Percentiles rank a stretch among this genome's conserved stretches.
Conservation (phyloP, 495 filamentous ascomycete species). For the Paragyromitra xinjiangensis region DNA sequence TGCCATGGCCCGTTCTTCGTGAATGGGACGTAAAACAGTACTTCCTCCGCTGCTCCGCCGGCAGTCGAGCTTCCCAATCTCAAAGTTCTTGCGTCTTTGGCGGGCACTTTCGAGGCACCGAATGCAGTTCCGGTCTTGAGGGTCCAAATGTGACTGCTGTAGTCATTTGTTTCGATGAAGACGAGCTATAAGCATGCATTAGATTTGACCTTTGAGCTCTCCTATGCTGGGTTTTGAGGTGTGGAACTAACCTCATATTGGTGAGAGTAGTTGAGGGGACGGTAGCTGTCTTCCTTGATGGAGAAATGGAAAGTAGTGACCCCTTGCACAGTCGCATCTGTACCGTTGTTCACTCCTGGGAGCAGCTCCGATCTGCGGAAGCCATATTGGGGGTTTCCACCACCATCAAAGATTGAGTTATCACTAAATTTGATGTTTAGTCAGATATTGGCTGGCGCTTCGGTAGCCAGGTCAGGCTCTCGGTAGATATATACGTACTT, state of each 20-base stretch:
- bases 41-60: constrained; percentile 49
- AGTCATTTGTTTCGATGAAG: constrained; percentile 67
- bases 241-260: constrained; percentile 61
- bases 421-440: constrained; percentile 54
- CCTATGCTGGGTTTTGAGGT: no score
- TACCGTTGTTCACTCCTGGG: constrained; percentile 63
- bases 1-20: constrained; percentile 63
- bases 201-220: background rate
- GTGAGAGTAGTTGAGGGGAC: constrained; percentile 65
- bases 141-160: constrained; percentile 67
- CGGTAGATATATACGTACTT: constrained; percentile 27
- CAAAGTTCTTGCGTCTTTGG: constrained; percentile 37
- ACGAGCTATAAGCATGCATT: constrained; percentile 58
- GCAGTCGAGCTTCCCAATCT: constrained; percentile 45
- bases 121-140: constrained; percentile 63
- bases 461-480: background rate
- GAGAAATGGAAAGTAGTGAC: constrained; percentile 67
- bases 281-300: constrained; percentile 62
- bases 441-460: background rate
- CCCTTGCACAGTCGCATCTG: constrained; percentile 61
- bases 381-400: constrained; percentile 63
- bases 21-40: constrained; percentile 61
- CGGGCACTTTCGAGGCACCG: constrained; percentile 21
- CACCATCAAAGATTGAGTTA: constrained; percentile 63
- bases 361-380: constrained; percentile 67